A percentile compares a stretch with the other conserved stretches of the same genome.
phyloP scores from a whole-genome alignment of 441 rosid species.

The Croton setiger region DNA sequence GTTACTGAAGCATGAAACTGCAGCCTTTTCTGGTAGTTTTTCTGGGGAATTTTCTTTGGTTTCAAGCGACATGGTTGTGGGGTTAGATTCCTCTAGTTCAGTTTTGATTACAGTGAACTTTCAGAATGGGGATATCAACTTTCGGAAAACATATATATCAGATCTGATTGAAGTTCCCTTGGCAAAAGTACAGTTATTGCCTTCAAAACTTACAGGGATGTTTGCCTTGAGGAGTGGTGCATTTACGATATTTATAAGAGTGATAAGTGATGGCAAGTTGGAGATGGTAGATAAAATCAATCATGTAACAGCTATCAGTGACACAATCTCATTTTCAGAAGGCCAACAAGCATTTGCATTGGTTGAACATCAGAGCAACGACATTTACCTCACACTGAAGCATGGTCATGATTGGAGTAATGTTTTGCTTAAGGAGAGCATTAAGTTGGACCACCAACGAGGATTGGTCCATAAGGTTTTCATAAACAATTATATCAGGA shows the following conservation, averaged over 20 bases:
- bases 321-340: constrained; percentile 65
- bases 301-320: constrained; percentile 66
- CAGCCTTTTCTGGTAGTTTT: constrained; percentile 63
- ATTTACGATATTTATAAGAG: constrained; percentile 45
- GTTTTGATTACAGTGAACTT: constrained; percentile 54
- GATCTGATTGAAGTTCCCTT: constrained; percentile 49
- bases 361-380: constrained; percentile 55
- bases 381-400: constrained; percentile 74
- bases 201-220: constrained; percentile 53
- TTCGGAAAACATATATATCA: constrained; percentile 53
- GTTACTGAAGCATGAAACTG: constrained; percentile 58
- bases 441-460: constrained; percentile 68
- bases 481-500: constrained; percentile 80
- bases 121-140: constrained; percentile 51
- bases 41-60: constrained; percentile 56
- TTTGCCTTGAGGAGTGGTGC: constrained; percentile 51
- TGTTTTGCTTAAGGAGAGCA: constrained; percentile 69
- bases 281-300: constrained; percentile 64
- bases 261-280: constrained; percentile 54
- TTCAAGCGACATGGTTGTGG: constrained; percentile 64
- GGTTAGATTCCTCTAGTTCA: constrained; percentile 65
- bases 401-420: constrained; percentile 54
- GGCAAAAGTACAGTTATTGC: constrained; percentile 51
- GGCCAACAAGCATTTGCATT: constrained; percentile 72
- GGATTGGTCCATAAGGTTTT: constrained; percentile 91